Evolutionary conservation across 345 rosid species (phyloP).

Genomic region (Atalantia buxifolia): DNA sequence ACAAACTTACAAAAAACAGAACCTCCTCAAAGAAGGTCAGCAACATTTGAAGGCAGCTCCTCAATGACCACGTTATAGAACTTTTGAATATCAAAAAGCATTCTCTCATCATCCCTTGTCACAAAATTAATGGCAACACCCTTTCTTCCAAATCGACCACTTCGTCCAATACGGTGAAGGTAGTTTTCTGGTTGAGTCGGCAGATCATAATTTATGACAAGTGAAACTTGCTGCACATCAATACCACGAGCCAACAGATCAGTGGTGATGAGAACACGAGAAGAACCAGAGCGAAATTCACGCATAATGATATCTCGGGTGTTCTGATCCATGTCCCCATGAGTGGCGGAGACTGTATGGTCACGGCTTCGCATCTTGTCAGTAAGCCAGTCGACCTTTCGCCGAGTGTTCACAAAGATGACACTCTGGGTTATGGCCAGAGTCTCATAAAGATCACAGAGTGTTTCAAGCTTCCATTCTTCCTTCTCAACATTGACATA

Average conservation of each 20-base stretch:
- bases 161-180: slow-evolving; percentile 81
- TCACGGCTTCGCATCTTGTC: slow-evolving; percentile 82
- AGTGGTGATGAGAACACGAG: slow-evolving; percentile 81
- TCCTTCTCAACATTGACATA: slow-evolving; percentile 75
- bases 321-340: slow-evolving; percentile 95
- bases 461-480: slow-evolving; percentile 85
- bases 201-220: slow-evolving; percentile 77
- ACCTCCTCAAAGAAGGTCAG: slow-evolving; percentile 53
- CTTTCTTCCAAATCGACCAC: slow-evolving; percentile 87
- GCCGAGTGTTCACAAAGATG: slow-evolving; percentile 83
- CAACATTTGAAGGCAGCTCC: slow-evolving; percentile 65
- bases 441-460: slow-evolving; percentile 82
- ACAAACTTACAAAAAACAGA: slow-evolving; percentile 27
- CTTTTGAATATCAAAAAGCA: slow-evolving; percentile 69
- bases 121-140: slow-evolving; percentile 83
- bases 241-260: slow-evolving; percentile 89
- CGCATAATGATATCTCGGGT: slow-evolving; percentile 84
- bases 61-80: slow-evolving; percentile 61
- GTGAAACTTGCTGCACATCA: slow-evolving; percentile 91
- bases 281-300: slow-evolving; percentile 82
- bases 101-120: slow-evolving; percentile 61
- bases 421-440: slow-evolving; percentile 88
- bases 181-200: slow-evolving; percentile 91
- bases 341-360: slow-evolving; percentile 91
- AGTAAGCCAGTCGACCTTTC: slow-evolving; percentile 91